phyloP scores from a whole-genome alignment of 768 basidiomycete genomes.

The Gymnopilus junonius region DNA sequence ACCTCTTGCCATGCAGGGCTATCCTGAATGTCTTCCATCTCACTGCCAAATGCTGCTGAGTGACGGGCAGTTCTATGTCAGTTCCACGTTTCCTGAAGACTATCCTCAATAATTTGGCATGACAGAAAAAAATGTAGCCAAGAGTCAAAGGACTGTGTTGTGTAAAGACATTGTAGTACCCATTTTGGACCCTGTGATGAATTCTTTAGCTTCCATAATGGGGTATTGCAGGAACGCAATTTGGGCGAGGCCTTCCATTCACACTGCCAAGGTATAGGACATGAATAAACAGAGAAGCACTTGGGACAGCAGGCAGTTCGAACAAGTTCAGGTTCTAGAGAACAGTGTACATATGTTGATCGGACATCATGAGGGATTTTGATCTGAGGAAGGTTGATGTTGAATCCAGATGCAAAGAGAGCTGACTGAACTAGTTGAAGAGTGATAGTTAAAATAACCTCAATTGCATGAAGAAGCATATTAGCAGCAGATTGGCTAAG shows the following conservation, averaged over 20 bases:
- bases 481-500: not conserved
- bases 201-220: constrained; percentile 19
- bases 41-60: not conserved
- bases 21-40: constrained; percentile 28
- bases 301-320: constrained; percentile 25
- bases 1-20: constrained; percentile 31
- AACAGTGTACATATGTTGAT: not conserved
- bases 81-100: not conserved
- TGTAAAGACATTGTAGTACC: not conserved
- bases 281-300: constrained; percentile 22
- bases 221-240: constrained; percentile 21
- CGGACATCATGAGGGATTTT: not conserved
- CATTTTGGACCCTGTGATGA: not conserved
- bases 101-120: not conserved
- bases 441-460: not conserved
- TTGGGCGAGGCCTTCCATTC: constrained; percentile 22
- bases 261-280: constrained; percentile 19
- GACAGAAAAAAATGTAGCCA: not conserved
- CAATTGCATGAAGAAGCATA: not conserved
- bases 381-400: not conserved
- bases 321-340: constrained; percentile 22
- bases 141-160: not conserved
- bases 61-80: not conserved
- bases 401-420: not conserved
- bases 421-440: not conserved